Base-by-base conservation (phyloP, 2,329 filamentous ascomycete genomes). In the Penicillium expansum region DNA sequence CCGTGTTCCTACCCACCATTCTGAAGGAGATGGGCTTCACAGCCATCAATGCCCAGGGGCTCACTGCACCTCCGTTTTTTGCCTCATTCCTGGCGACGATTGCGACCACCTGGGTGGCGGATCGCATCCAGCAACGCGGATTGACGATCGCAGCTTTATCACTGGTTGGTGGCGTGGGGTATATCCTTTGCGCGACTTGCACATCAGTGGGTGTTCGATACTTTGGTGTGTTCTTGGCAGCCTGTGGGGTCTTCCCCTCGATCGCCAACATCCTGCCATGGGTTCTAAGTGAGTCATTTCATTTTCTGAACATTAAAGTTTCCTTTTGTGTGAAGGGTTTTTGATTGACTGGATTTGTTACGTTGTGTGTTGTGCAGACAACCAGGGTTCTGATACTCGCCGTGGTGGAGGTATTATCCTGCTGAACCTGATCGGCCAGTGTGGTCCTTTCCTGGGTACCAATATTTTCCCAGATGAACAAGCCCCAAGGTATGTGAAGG, bases 261-360 rank as follows among this genome's bases (percentile, higher is more conserved):
- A 85, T 91, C 33, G 84, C 85, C 4, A 89, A 90, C 60, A 86
- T 88, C 9, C 81, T 91, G 35, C 87, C 88, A 0, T 89, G 88
- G 71, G 86, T 88, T 1, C 71, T 87, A 2, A 82, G 76, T 76
- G 69, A 59, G 72, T 69, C 49, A 48, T 43, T 30, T 9, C 30
- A 10, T n/a, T 43, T 16, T 27, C 39, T n/a, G 39, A 16, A 14
- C 37, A 13, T 42, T 43, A 22, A n/a, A 45, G 18, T 33, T 49
- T 29, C 1, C 11, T 22, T 29, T 41, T 14, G 2, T 30, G n/a
- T 18, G 30, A 44, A 30, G 29, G 18, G 4, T 5, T 22, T 22
- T 33, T 18, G 3, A 47, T 5, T 47, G 29, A 47, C 18, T 51
- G 16, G 14, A 29, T 2, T 5, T 50, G n/a, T 30, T 22, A 50